phyloP scores from a whole-genome alignment of 495 filamentous ascomycete genomes.

The Penicillium macrosclerotiorum region DNA sequence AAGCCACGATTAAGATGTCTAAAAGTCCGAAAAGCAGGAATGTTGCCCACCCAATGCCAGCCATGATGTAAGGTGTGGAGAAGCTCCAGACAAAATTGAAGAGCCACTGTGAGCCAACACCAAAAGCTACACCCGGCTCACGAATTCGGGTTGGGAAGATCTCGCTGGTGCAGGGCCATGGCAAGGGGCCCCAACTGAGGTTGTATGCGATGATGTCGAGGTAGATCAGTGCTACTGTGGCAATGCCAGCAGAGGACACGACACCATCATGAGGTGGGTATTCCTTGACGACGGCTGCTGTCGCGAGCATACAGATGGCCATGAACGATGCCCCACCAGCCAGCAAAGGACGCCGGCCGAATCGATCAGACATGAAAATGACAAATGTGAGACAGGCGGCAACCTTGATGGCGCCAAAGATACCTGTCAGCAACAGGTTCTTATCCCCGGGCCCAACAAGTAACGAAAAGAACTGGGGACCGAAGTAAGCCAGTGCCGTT shows the following conservation, averaged over 20 bases:
- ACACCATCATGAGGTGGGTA: slow-evolving; percentile 37
- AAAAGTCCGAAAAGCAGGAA: slow-evolving; percentile 48
- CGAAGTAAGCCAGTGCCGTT: slow-evolving; percentile 53
- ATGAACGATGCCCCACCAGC: slow-evolving; percentile 49
- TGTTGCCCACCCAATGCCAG: slow-evolving; percentile 46
- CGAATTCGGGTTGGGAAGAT: slow-evolving; percentile 52
- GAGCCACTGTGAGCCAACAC: slow-evolving; percentile 51
- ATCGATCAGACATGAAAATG: slow-evolving; percentile 54
- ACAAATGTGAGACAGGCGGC: slow-evolving; percentile 48
- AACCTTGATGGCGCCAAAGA: slow-evolving; percentile 53
- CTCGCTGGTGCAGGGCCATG: slow-evolving; percentile 39
- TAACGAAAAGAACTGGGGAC: slow-evolving; percentile 55
- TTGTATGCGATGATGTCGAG: slow-evolving; percentile 47
- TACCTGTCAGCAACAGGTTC: slow-evolving; percentile 45
- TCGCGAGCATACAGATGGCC: slow-evolving; percentile 54
- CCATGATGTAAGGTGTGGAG: slow-evolving; percentile 51
- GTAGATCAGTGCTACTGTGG: slow-evolving; percentile 50
- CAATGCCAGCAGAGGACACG: slow-evolving; percentile 42
- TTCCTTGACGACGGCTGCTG: slow-evolving; percentile 53
- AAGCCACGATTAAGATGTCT: slow-evolving; percentile 37
- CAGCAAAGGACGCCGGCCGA: slow-evolving; percentile 53
- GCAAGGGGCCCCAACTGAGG: slow-evolving; percentile 39
- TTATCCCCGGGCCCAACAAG: slow-evolving; percentile 43
- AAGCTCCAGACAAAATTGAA: slow-evolving; percentile 54
- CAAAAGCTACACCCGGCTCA: slow-evolving; percentile 47